A percentile compares a stretch with the other conserved stretches of the same genome.
Evolutionary conservation across 1,284 basidiomycete species (phyloP).

Genomic region (Irpex sp.): DNA sequence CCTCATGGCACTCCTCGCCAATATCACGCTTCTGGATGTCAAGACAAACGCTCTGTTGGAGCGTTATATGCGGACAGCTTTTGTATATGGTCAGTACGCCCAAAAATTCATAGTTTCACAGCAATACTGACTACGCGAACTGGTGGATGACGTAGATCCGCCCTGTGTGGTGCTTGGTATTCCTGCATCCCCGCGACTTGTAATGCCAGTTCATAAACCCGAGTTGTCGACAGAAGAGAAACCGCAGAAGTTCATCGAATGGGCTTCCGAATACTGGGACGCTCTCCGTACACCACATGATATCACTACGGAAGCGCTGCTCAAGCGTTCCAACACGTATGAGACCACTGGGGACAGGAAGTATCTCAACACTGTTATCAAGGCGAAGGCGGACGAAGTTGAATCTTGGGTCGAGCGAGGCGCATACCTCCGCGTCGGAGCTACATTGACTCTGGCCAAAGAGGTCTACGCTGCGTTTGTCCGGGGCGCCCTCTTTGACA

Average conservation of each 20-base stretch:
- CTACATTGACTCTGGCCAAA: background rate
- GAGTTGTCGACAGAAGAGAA: background rate
- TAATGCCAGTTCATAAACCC: slow-evolving; percentile 10
- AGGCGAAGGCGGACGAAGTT: slow-evolving; percentile 4
- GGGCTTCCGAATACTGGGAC: background rate
- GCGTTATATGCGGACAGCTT: background rate
- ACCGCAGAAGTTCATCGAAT: background rate
- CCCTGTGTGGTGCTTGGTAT: background rate
- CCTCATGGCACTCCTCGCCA: background rate
- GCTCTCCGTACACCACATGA: background rate
- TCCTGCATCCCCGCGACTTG: slow-evolving; percentile 1
- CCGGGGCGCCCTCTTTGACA: slow-evolving; percentile 4
- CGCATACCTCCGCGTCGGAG: slow-evolving; percentile 1
- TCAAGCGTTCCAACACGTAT: background rate
- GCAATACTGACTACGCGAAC: too few species aligned
- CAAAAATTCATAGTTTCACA: too few species aligned
- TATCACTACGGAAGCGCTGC: background rate
- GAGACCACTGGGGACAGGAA: background rate
- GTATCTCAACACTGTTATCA: slow-evolving; percentile 1
- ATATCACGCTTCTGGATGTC: background rate
- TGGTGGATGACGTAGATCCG: background rate
- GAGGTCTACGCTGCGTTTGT: slow-evolving; percentile 6
- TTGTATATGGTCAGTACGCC: too few species aligned
- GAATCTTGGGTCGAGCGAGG: slow-evolving; percentile 1
- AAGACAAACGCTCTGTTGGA: background rate